Base-by-base conservation (phyloP, 2,329 filamentous ascomycete genomes). In the Aspergillus transmontanensis region DNA sequence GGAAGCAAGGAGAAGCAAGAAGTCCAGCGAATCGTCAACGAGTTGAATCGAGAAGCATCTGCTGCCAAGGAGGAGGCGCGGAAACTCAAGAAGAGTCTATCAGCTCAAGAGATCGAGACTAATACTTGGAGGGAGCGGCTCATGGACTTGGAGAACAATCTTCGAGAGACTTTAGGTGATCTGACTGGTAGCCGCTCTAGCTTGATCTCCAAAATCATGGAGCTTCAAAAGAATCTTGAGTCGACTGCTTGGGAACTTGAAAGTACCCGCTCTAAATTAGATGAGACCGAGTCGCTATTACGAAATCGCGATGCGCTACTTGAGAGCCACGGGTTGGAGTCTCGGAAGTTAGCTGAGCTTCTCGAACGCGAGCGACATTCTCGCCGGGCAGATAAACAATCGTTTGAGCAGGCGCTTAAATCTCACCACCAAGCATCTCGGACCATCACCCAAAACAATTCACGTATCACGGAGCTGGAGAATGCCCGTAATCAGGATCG, bases 1-100 rank as follows among this genome's bases (percentile, higher is more conserved):
- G 92, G 93, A 54, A 90, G 88, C 73, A 89, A 92, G 72, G 94
- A 97, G 80, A 97, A 98, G 81, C 91, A 96, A 74, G 94, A 98
- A 74, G 91, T 96, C 58, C 94, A 98, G 80, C 91, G 94, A 77
- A 88, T 96, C 67, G 88, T 98, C 73, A 94, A 96, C 73, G 93
- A 97, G 68, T 89, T 98, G 68, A 98, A 97, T 75, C 85, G 89
- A 46, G 94, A 98, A 77, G 87, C 89, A 28, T 90, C 90, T 6
- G 84, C 86, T 32, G 89, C 92, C 66, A 96, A 95, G 80, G 95
- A 98, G 66, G 95, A 98, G 73, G 87, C 89, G 30, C 86, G 93
- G 67, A 88, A 87, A 72, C 82, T 98, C 68, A 90, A 92, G 73
- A 95, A 96, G 84, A 93, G 83, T 70, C 83, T 98, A 54, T 91